A percentile compares a stretch with the other conserved stretches of the same genome.
These are phyloP conservation scores for Xylaria nigripes DNA, from an alignment of 495 filamentous ascomycete species.

Conservation along the genomic window DNA sequence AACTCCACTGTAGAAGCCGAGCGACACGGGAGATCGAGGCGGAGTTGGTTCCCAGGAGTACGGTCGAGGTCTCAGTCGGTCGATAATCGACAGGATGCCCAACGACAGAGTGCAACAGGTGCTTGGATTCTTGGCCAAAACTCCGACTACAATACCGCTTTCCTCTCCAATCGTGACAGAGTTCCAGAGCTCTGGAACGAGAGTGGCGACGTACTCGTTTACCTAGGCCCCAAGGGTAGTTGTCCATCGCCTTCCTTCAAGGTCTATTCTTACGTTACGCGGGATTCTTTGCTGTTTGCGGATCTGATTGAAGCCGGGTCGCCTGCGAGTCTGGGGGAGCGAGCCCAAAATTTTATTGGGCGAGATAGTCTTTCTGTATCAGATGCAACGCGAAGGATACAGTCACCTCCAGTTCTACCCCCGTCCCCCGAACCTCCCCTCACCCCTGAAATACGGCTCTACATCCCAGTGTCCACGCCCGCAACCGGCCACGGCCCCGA, in stretches of 20 bases:
- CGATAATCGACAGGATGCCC: constrained; percentile 32
- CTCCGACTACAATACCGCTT: constrained; percentile 53
- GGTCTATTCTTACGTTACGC: constrained; percentile 61
- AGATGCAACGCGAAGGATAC: constrained; percentile 36
- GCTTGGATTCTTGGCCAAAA: constrained; percentile 58
- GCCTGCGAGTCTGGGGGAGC: constrained; percentile 32
- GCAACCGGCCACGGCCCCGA: constrained; percentile 37
- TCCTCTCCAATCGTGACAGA: constrained; percentile 52
- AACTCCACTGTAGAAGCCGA: constrained; percentile 25
- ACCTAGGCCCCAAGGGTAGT: constrained; percentile 62
- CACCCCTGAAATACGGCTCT: constrained; percentile 55
- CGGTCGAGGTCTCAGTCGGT: constrained; percentile 35
- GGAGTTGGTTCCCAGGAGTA: constrained; percentile 38
- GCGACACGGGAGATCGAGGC: constrained; percentile 26
- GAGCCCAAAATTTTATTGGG: constrained; percentile 34
- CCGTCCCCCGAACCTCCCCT: constrained; percentile 29
- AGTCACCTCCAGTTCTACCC: constrained; percentile 25
- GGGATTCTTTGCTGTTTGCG: constrained; percentile 60
- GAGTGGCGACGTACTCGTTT: constrained; percentile 71
- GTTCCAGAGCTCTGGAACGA: constrained; percentile 87
- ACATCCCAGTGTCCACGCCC: constrained; percentile 46
- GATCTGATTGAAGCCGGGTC: constrained; percentile 60
- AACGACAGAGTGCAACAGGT: constrained; percentile 21
- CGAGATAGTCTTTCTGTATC: constrained; percentile 30
- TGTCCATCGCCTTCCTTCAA: constrained; percentile 69